phyloP scores from a whole-genome alignment of 768 basidiomycete species.

The Boletus edulis region DNA sequence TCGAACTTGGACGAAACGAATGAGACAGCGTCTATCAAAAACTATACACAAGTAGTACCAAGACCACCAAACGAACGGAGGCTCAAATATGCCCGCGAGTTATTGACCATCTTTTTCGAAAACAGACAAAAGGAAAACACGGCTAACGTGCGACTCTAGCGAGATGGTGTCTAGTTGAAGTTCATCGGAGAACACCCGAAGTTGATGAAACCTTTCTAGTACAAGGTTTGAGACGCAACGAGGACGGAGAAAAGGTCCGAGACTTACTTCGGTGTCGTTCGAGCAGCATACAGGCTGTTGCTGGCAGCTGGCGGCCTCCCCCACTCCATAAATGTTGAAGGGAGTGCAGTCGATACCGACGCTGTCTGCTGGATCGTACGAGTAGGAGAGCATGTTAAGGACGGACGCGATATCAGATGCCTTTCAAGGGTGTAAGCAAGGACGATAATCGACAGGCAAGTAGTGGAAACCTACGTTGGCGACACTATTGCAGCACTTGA shows the following conservation, averaged over 20 bases:
- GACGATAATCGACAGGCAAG: not conserved
- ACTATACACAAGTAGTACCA: not conserved
- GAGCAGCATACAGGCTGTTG: conserved; percentile 29
- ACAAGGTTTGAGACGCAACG: not conserved
- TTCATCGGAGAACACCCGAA: conserved; percentile 25
- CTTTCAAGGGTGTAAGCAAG: conserved; percentile 2
- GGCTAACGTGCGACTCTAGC: not conserved
- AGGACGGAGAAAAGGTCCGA: not conserved
- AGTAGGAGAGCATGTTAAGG: conserved; percentile 3
- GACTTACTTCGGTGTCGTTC: conserved; percentile 19
- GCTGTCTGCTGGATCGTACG: conserved; percentile 17
- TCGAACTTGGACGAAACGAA: no score
- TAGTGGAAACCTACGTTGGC: conserved; percentile 15
- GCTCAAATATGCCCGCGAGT: not conserved
- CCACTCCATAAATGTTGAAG: conserved; percentile 17
- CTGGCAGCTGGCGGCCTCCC: conserved; percentile 16
- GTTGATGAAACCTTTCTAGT: conserved; percentile 5
- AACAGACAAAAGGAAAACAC: conserved; percentile 1
- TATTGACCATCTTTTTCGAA: conserved; percentile 4
- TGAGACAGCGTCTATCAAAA: not conserved
- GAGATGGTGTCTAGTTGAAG: conserved; percentile 17
- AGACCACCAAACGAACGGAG: not conserved
- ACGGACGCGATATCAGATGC: conserved; percentile 5
- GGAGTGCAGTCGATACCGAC: conserved; percentile 27
- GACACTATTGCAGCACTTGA: conserved; percentile 22